Evolutionary conservation across 192 early-diverging fungal genomes (phyloP), one percentile per base, ranked within the genome.

Genomic region (Podochytrium sp.): DNA sequence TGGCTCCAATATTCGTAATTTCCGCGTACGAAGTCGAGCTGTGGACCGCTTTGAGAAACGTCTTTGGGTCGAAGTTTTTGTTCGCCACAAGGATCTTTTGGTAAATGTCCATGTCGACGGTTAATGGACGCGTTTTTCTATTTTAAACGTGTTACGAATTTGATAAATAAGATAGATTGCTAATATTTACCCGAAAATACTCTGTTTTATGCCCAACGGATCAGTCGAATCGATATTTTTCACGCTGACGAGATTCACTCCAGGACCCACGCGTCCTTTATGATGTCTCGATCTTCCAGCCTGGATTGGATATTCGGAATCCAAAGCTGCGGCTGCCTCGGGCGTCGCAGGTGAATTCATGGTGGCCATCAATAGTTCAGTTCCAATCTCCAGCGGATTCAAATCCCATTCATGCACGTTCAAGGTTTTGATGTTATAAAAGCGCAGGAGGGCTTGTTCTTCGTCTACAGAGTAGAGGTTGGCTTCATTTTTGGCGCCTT

Each of bases 21-120:
- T 97, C 95, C 0, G 87, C 85, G 74, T 92, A 96, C 2, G 91
- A 83, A n/a, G 97, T 94, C 53, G 91, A 86, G 30, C 83, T 83
- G 81, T 99, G 97, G 0, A 97, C 91, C 23, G 88, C 84, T 7
- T 89, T 84, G 64, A 99, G 84, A 65, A 96, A 99, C 32, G 82
- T 73, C 25, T 85, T 83, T 5, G 95, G 89, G 41, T 89, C 81
- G 71, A 91, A 93, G 58, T 76, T 83, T 37, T 81, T 85, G 79
- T 80, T 81, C 58, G 80, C 62, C 1, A 90, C 85, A 50, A 89
- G 78, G 25, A 90, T 72, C n/a, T 33, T 20, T 38, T 60, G 62
- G 27, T 49, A 50, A 33, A 43, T 58, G 37, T 60, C 61, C 68
- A 58, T 25, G 37, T 79, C 76, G 38, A 43, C 37, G 42, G 57